Evolutionary conservation across 208 protist species (phyloP), one percentile per base, ranked within the genome.

Genomic region (Leishmania tropica): DNA sequence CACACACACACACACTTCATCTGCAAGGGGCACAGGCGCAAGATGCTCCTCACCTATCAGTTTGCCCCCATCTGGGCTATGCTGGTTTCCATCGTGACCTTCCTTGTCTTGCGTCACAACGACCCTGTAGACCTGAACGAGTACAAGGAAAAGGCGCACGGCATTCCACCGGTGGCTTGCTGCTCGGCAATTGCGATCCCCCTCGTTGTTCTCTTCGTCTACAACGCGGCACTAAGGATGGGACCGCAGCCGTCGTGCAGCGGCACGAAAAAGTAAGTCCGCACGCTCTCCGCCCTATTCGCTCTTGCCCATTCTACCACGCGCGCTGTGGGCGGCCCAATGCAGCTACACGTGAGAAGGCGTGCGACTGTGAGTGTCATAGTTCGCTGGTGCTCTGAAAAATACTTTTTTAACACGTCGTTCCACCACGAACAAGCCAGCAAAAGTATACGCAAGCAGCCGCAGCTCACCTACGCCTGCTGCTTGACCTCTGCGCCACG

Each of bases 41-140:
- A 54, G 47, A 96, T 95, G 92, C 93, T 96, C 78, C 89, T 96
- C 81, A 94, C 90, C n/a, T 90, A 88, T 73, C 77, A 70, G 37
- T 83, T 91, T n/a, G 77, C 88, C 17, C 89, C 89, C 37, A 68
- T 96, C 60, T 95, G 88, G 85, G 81, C 85, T 56, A 45, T 86
- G 3, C 48, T 91, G n/a, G 79, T 94, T n/a, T 89, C 89, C 37
- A 24, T 86, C 28, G 53, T 94, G 11, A 95, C 90, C n/a, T 95
- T 90, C 83, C 83, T 83, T 42, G 21, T 92, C 3, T 83, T 96
- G 48, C 86, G 88, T 53, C 78, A 86, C 79, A 85, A 88, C 75
- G 93, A 95, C 62, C 85, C 90, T 48, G 86, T 94, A 10, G 84
- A 95, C 72, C 73, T 96, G 35, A 84, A 77, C 80, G 42, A 85